phyloP scores from a whole-genome alignment of 345 rosid species.

The Salix brachista region DNA sequence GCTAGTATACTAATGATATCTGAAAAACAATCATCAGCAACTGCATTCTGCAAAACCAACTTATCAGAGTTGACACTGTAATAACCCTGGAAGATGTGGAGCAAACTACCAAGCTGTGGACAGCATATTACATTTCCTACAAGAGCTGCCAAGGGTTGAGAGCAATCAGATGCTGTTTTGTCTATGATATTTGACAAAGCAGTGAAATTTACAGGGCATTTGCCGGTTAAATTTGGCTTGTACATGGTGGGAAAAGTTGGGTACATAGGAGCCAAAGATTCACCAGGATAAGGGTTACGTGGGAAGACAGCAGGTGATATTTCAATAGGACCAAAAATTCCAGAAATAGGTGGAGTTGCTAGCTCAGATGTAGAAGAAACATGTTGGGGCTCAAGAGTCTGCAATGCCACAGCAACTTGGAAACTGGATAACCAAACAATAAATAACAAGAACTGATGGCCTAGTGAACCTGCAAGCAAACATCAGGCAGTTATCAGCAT shows the following conservation, averaged over 20 bases:
- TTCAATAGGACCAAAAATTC: conserved; percentile 76
- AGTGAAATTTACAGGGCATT: conserved; percentile 82
- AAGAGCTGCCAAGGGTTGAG: conserved; percentile 65
- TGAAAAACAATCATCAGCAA: conserved; percentile 92
- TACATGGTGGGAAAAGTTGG: conserved; percentile 74
- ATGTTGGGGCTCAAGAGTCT: conserved; percentile 42
- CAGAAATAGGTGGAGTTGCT: conserved; percentile 66
- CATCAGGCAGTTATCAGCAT: conserved; percentile 24
- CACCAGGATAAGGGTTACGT: conserved; percentile 48
- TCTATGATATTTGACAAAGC: conserved; percentile 53
- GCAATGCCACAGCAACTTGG: conserved; percentile 54
- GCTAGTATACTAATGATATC: conserved; percentile 79
- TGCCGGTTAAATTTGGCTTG: conserved; percentile 81
- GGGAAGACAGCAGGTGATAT: conserved; percentile 88
- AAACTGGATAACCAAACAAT: conserved; percentile 62
- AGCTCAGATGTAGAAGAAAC: conserved; percentile 48
- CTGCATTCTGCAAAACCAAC: conserved; percentile 60
- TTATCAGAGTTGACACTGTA: conserved; percentile 53
- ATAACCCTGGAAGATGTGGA: conserved; percentile 75
- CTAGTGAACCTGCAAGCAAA: conserved; percentile 53
- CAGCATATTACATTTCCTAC: conserved; percentile 95
- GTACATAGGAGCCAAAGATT: conserved; percentile 74
- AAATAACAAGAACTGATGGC: conserved; percentile 51
- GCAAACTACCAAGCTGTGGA: conserved; percentile 82
- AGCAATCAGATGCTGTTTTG: conserved; percentile 83